phyloP scores from a whole-genome alignment of 768 basidiomycete genomes.

The Russula ochroleuca region DNA sequence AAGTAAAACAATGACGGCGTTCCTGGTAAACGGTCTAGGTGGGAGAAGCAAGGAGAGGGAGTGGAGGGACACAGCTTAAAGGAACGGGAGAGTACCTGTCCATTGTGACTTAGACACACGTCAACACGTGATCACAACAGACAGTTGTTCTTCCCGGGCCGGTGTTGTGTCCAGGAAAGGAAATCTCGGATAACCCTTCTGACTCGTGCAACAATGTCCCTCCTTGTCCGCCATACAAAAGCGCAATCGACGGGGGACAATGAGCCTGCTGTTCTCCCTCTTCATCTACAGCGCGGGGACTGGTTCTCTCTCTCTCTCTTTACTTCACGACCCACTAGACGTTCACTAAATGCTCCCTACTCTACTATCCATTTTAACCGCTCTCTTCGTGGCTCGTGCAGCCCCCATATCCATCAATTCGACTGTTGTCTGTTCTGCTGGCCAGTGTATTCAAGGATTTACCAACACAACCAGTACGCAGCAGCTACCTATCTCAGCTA shows the following conservation, averaged over 20 bases:
- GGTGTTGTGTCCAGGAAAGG: conserved; percentile 18
- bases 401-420: conserved; percentile 33
- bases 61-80: not conserved
- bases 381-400: not conserved
- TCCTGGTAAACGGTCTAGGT: not conserved
- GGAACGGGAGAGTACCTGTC: not conserved
- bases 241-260: not conserved
- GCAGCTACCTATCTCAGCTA: conserved; percentile 30
- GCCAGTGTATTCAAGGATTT: conserved; percentile 80
- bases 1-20: not conserved
- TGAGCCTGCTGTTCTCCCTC: not conserved
- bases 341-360: conserved; percentile 15
- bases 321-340: conserved; percentile 5
- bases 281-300: conserved; percentile 8
- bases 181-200: conserved; percentile 2
- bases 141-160: not conserved
- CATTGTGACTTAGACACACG: no score
- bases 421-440: conserved; percentile 76
- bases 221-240: conserved; percentile 15
- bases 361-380: conserved; percentile 11
- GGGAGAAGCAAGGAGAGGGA: not conserved
- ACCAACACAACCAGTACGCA: conserved; percentile 63
- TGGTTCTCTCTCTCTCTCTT: conserved; percentile 14
- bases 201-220: conserved; percentile 1
- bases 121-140: not conserved